Evolutionary conservation across 352 stramenopile species (phyloP), one percentile per base, ranked within the genome.

Genomic region (Globisporangium uncinulatum): DNA sequence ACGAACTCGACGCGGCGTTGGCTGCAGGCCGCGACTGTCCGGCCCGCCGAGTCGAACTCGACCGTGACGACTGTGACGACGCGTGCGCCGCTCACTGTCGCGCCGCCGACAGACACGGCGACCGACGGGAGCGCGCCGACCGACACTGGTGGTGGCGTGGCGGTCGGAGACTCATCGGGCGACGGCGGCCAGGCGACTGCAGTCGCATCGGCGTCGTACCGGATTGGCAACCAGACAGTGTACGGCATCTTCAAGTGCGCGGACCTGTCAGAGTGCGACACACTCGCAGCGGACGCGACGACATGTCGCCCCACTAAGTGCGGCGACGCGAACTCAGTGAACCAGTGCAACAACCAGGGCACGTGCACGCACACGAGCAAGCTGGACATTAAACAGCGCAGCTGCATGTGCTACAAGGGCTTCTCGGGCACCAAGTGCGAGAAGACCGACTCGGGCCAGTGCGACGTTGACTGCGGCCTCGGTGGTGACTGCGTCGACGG

Each of bases 291-390:
- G 36, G 69, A 81, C 55, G 11, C 69, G 20, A 61, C 54, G 20
- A 71, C 60, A 20, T 81, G 71, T 53, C 39, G 59, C 11, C 64
- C 71, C n/a, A n/a, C 55, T 20, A 57, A 63, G 43, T 81, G 71
- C 49, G 71, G 71, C 6, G 52, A 70, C 37, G 21, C 63, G 8
- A 65, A 17, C 39, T 66, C 59, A 9, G 41, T 66, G 6, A 42
- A 47, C n/a, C 61, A 69, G 51, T 87, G 76, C 70, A 87, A 74
- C 37, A 76, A 89, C 65, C 79, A 87, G 41, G 79, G 79, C 29
- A 89, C 79, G 2, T 89, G 79, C 65, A 81, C 79, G 49, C 85
- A 89, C 72, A 74, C 76, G 45, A 76, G 62, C 49, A 80, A 76
- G 50, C 70, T 70, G 60, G 77, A 74, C 50, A 77, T 87, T 49